Evolutionary conservation across 257 asterid genomes (phyloP), one percentile per base, ranked within the genome.

Genomic region (Linaria vulgaris): DNA sequence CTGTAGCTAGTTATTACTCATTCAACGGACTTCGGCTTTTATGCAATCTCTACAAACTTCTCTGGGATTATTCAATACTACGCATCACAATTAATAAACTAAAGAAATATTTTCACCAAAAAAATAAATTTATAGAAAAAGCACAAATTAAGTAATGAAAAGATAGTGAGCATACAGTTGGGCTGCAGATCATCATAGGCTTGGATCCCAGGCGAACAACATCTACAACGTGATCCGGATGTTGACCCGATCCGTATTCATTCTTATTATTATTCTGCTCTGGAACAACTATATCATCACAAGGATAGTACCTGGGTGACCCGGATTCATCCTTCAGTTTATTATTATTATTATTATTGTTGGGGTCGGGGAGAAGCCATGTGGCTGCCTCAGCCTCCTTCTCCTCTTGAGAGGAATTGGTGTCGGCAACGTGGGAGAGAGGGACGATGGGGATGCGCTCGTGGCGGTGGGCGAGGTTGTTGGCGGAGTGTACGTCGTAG

Each of bases 401-500:
- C 17, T 70, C n/a, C n/a, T n/a, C n/a, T n/a, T n/a, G n/a, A n/a
- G n/a, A n/a, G n/a, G n/a, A n/a, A n/a, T n/a, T n/a, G n/a, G n/a
- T n/a, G n/a, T n/a, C n/a, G n/a, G n/a, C 82, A 1, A 48, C 52
- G 56, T 4, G 59, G 79, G 56, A 4, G 82, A 69, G 16, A 24
- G 87, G 66, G 74, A 82, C 90, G 66, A 90, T 82, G 9, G 95
- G 95, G 20, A 71, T 71, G 3, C 97, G 95, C 71, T 87, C 95
- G 82, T 90, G 97, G 56, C 96, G 92, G 27, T 81, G 75, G 21
- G 97, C 90, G 9, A 90, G 78, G 1, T 91, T 92, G 66, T 90
- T 90, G 1, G 88, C 97, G n/a, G 97, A 72, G 86, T 90, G 96
- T 20, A 90, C 83, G 67, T 87, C 97, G 20, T 83, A 82, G 85